Evolutionary conservation across 139 green algal species (phyloP).

Genomic region (Pleodorina starrii): DNA sequence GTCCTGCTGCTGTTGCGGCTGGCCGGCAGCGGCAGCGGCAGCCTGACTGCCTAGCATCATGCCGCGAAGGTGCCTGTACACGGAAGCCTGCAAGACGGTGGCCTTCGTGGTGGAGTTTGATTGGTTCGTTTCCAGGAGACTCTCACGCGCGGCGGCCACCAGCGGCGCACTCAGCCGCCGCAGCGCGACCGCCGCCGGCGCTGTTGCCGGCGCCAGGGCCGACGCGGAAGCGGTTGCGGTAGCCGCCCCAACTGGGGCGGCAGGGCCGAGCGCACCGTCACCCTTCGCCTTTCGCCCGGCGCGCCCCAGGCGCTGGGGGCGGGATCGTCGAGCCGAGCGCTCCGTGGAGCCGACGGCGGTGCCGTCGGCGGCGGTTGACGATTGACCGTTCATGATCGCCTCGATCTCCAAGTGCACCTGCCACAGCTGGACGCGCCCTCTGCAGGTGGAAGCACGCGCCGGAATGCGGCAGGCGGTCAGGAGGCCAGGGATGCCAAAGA

Average conservation of each 20-base stretch:
- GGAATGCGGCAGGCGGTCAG: background rate
- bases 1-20: background rate
- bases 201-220: background rate
- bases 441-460: background rate
- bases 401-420: slow-evolving; percentile 1
- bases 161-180: background rate
- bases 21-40: background rate
- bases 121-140: background rate
- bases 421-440: background rate
- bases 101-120: background rate
- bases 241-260: no score
- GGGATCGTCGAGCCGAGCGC: no score
- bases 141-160: background rate
- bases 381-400: background rate
- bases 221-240: no score
- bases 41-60: background rate
- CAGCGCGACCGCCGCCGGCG: background rate
- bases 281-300: no score
- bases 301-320: no score
- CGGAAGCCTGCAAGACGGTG: background rate
- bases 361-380: background rate
- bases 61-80: background rate
- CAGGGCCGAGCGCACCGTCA: no score
- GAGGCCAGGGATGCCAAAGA: background rate
- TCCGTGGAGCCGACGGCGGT: no score